phyloP scores from a whole-genome alignment of 805 yeast genomes.

The Pichia scutulata region DNA sequence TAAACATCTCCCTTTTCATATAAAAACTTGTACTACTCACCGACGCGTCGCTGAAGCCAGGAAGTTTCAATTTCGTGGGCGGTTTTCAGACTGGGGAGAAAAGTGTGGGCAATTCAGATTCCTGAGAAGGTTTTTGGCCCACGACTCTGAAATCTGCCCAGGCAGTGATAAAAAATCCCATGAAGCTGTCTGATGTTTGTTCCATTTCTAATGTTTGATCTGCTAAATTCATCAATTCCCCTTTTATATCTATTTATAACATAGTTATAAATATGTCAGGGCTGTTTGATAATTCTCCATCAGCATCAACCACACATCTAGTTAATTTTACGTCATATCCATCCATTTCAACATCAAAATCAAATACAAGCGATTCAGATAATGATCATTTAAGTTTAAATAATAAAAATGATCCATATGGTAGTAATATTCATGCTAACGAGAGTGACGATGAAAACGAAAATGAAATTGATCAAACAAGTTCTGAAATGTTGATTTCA shows the following conservation, averaged over 20 bases:
- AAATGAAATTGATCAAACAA: background rate
- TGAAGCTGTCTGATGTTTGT: no score
- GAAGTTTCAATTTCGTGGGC: no score
- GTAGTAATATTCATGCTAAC: background rate
- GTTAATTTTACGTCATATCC: conserved; percentile 2
- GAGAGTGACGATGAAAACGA: background rate
- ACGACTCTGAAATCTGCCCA: no score
- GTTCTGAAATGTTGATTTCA: conserved; percentile 1
- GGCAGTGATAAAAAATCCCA: no score
- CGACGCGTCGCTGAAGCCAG: conserved; percentile 5
- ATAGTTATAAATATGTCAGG: background rate
- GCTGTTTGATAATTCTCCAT: background rate
- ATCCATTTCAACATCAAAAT: background rate
- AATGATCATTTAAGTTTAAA: background rate
- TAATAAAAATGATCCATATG: background rate
- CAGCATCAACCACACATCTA: conserved; percentile 3
- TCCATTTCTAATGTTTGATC: no score
- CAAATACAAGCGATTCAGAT: background rate
- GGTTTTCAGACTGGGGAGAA: no score
- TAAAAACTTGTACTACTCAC: background rate
- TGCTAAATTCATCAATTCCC: background rate
- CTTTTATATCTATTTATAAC: background rate
- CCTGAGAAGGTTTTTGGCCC: no score
- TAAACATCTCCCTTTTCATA: background rate
- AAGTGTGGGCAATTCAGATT: no score